Evolutionary conservation across 805 yeast genomes (phyloP), one percentile per base, ranked within the genome.

Genomic region (Tanozyma kutaoensis): DNA sequence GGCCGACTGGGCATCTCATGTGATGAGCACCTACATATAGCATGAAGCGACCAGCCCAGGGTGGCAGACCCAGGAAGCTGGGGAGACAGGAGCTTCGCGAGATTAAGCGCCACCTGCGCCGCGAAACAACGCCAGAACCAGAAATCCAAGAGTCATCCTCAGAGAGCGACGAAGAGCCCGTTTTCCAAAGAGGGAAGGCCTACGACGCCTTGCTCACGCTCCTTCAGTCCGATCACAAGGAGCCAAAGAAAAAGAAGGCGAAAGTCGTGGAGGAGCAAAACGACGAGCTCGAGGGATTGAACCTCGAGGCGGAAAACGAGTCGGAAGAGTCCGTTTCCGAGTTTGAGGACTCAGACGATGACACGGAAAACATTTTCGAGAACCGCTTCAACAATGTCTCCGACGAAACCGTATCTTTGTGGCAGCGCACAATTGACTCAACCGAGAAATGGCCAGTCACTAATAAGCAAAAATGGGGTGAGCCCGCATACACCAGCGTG

Each of bases 131-230:
- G n/a, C n/a, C n/a, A n/a, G n/a, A n/a, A n/a, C n/a, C n/a, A n/a
- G n/a, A n/a, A n/a, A n/a, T n/a, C n/a, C n/a, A n/a, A n/a, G n/a
- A n/a, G n/a, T n/a, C n/a, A n/a, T n/a, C n/a, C n/a, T n/a, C n/a
- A n/a, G n/a, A n/a, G n/a, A n/a, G n/a, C n/a, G n/a, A n/a, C n/a
- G n/a, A n/a, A n/a, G n/a, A n/a, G n/a, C n/a, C n/a, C n/a, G n/a
- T n/a, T n/a, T n/a, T n/a, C n/a, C n/a, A n/a, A n/a, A n/a, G n/a
- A n/a, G n/a, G n/a, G n/a, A n/a, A 59, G 40, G 79, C 78, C 0
- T 78, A 79, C 47, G 64, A 67, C 37, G 86, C 88, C 1, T 52
- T 79, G 26, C 46, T 79, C 42, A 70, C 81, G 1, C 58, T 79
- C 26, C 56, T 78, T 33, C 63, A 58, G 23, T 48, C 68, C 8